Conservation (phyloP, 345 rosid genomes). For the Melaleuca quinquenervia region DNA sequence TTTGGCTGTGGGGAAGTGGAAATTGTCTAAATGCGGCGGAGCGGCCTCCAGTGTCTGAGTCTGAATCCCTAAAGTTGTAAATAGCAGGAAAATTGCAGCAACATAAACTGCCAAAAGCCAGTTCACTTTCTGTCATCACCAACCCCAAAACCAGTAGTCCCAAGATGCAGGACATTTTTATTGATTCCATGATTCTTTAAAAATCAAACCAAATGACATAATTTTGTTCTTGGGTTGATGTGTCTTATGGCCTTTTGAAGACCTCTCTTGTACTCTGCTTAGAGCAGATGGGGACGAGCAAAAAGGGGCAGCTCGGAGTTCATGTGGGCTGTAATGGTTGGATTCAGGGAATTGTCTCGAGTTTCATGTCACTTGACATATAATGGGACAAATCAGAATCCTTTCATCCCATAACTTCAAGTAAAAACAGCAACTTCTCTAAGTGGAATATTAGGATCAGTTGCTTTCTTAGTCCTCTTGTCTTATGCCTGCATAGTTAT, state of each 20-base stretch:
- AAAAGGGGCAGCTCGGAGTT: not conserved
- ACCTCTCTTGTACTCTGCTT: not conserved
- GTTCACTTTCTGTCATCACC: not conserved
- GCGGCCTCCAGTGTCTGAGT: conserved; percentile 54
- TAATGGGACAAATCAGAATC: not conserved
- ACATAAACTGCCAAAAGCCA: not conserved
- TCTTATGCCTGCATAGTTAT: not conserved
- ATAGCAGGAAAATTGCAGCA: not conserved
- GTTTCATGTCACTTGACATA: not conserved
- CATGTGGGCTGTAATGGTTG: not conserved
- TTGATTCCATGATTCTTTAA: not conserved
- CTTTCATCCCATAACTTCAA: not conserved
- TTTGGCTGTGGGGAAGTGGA: conserved; percentile 34
- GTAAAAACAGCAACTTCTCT: not conserved
- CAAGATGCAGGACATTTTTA: not conserved
- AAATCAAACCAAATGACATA: not conserved
- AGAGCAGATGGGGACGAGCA: not conserved
- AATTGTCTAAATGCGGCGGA: conserved; percentile 25
- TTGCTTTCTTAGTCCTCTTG: not conserved
- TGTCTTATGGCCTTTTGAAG: not conserved
- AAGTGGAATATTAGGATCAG: not conserved
- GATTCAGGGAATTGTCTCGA: not conserved
- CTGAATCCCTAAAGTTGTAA: conserved; percentile 64
- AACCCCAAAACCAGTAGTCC: not conserved
- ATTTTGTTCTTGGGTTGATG: not conserved